These are phyloP conservation scores for Areca catechu DNA, from an alignment of 176 grass and related monocot species.

Conservation along the genomic window DNA sequence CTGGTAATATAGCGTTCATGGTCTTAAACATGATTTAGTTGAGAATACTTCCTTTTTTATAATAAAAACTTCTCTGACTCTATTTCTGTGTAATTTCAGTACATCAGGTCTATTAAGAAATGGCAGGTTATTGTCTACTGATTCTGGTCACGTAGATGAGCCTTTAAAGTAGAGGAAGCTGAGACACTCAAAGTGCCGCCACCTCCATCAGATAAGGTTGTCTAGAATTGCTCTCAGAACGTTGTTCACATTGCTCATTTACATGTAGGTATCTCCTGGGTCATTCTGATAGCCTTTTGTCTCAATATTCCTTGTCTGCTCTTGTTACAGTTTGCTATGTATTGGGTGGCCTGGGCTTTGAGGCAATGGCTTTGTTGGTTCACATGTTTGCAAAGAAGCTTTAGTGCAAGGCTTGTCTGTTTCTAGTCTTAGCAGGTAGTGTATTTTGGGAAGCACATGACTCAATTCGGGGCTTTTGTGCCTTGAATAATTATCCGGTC, in stretches of 20 bases:
- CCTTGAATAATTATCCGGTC: no score
- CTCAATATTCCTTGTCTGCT: background rate
- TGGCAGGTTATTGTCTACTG: slow-evolving; percentile 39
- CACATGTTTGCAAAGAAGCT: slow-evolving; percentile 84
- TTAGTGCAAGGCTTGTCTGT: slow-evolving; percentile 67
- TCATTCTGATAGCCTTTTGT: background rate
- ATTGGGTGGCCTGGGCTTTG: no score
- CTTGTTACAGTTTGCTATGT: slow-evolving; percentile 63
- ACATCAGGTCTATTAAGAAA: slow-evolving; percentile 31
- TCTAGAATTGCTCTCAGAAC: no score
- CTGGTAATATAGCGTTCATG: no score
- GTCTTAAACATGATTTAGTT: background rate
- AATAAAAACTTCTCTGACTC: background rate
- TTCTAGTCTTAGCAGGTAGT: slow-evolving; percentile 84
- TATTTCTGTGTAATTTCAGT: slow-evolving; percentile 5
- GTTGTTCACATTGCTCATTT: no score
- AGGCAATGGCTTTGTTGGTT: slow-evolving; percentile 92
- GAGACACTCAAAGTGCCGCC: slow-evolving; percentile 43
- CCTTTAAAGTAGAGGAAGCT: slow-evolving; percentile 77
- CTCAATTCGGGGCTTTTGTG: background rate
- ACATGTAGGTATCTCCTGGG: no score
- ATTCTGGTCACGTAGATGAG: slow-evolving; percentile 42
- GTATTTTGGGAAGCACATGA: background rate
- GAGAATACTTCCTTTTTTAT: background rate
- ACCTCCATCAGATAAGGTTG: slow-evolving; percentile 65